phyloP scores from a whole-genome alignment of 352 stramenopile genomes.

The Pythium apleroticum region DNA sequence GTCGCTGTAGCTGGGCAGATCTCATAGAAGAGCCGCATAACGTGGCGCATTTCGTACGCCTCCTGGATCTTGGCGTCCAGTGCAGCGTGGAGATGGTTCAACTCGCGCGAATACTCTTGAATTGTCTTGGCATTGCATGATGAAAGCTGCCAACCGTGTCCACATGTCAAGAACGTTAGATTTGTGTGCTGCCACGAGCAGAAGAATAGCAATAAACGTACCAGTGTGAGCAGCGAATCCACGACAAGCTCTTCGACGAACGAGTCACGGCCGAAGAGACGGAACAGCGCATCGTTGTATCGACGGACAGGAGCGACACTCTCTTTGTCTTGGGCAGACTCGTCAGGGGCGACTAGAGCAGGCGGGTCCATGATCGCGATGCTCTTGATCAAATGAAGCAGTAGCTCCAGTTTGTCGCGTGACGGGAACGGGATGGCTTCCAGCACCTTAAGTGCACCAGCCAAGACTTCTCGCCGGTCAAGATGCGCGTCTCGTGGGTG shows the following conservation, averaged over 20 bases:
- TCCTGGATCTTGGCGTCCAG: constrained; percentile 68
- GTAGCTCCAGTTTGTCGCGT: constrained; percentile 66
- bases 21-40: constrained; percentile 70
- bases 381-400: constrained; percentile 61
- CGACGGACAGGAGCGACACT: not conserved
- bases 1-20: constrained; percentile 68
- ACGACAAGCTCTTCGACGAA: constrained; percentile 71
- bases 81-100: constrained; percentile 63
- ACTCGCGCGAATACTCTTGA: constrained; percentile 41
- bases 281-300: constrained; percentile 51
- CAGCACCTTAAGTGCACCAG: constrained; percentile 66
- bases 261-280: constrained; percentile 64
- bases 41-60: constrained; percentile 76
- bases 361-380: constrained; percentile 31
- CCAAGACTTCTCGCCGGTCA: constrained; percentile 51
- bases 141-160: constrained; percentile 52
- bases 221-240: constrained; percentile 57
- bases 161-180: constrained; percentile 13
- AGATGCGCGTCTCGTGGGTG: constrained; percentile 18
- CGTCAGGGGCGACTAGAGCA: not conserved
- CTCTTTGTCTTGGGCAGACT: not conserved
- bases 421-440: constrained; percentile 55
- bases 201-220: constrained; percentile 28
- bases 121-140: constrained; percentile 56
- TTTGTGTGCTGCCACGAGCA: not conserved